Conservation (phyloP, 2,329 filamentous ascomycete genomes). For the Colletotrichum caudatum region DNA sequence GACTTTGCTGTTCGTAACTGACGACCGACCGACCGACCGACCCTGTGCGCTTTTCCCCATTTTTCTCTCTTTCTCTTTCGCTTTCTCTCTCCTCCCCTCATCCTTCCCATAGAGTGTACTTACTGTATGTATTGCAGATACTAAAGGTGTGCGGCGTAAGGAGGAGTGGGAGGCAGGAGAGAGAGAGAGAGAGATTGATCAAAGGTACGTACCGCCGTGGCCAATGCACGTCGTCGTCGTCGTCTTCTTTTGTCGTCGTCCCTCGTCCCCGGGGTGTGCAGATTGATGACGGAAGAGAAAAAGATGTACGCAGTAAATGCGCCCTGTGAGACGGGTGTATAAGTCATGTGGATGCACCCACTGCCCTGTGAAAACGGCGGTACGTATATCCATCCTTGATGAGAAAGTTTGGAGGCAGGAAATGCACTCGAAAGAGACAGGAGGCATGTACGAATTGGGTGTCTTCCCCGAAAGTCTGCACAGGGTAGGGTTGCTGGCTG, state of each 20-base stretch:
- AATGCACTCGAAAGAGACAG: slow-evolving; percentile 9
- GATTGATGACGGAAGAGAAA: slow-evolving; percentile 16
- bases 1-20: neutral
- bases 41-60: neutral
- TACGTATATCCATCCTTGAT: slow-evolving; percentile 17
- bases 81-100: neutral
- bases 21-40: neutral
- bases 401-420: slow-evolving; percentile 9
- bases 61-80: neutral
- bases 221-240: neutral
- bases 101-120: neutral
- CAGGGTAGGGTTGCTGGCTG: slow-evolving; percentile 25
- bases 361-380: slow-evolving; percentile 9
- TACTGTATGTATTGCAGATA: too few species aligned
- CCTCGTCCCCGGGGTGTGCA: slow-evolving; percentile 9
- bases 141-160: neutral
- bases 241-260: slow-evolving; percentile 9
- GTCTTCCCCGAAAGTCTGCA: slow-evolving; percentile 14
- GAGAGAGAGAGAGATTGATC: neutral
- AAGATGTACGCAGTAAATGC: slow-evolving; percentile 8
- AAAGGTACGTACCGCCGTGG: slow-evolving; percentile 8
- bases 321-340: slow-evolving; percentile 17
- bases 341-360: neutral
- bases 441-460: slow-evolving; percentile 25
- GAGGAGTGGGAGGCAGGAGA: neutral